Evolutionary conservation across 371 early-diverging fungal species (phyloP).

Genomic region (Circinella minor): DNA sequence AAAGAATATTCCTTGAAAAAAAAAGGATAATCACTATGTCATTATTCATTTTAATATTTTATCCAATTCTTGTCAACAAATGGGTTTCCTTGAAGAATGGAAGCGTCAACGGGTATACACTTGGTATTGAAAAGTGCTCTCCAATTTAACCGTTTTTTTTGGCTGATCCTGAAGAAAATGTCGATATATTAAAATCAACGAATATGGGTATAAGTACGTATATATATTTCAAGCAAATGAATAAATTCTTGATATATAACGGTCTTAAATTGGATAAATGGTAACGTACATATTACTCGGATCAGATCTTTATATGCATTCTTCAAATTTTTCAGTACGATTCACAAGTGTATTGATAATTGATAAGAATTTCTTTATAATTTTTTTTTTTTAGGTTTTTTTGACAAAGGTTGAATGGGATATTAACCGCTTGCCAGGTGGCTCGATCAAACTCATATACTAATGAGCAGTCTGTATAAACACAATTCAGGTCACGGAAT

Average conservation of each 20-base stretch:
- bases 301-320: no score
- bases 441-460: no score
- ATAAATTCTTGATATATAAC: background rate
- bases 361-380: no score
- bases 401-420: no score
- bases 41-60: constrained; percentile 5
- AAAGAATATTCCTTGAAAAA: background rate
- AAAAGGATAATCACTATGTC: constrained; percentile 6
- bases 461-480: no score
- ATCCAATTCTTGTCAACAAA: background rate
- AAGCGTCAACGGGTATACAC: background rate
- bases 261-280: background rate
- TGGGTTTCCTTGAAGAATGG: background rate
- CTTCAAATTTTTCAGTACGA: no score
- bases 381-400: no score
- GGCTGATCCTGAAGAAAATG: background rate
- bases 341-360: no score
- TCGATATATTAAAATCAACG: background rate
- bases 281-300: background rate
- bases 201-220: constrained; percentile 4
- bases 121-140: background rate
- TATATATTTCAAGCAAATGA: background rate
- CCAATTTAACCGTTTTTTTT: background rate
- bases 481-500: no score
- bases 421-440: no score